Evolutionary conservation across 2,329 filamentous ascomycete species (phyloP).

Genomic region (Venturia carpophila): DNA sequence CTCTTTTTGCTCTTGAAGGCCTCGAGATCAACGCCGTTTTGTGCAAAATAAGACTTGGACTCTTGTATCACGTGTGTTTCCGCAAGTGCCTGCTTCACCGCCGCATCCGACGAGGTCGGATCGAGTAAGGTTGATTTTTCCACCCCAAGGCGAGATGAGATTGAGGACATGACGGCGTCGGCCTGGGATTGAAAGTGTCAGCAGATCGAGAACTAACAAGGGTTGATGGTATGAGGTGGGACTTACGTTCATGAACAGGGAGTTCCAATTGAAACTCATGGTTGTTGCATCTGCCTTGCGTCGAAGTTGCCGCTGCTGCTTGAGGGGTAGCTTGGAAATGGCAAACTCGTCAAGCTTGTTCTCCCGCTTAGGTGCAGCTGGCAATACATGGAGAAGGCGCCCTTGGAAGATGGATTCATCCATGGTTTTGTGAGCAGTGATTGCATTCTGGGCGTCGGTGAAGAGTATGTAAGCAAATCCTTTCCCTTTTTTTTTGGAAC

Average conservation of each 20-base stretch:
- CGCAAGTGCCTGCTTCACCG: conserved; percentile 91
- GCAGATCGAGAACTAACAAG: conserved; percentile 25
- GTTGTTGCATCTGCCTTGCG: conserved; percentile 73
- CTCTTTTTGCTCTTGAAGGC: conserved; percentile 80
- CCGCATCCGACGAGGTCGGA: conserved; percentile 89
- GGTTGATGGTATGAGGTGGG: conserved; percentile 39
- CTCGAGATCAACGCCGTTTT: conserved; percentile 84
- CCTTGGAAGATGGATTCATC: conserved; percentile 90
- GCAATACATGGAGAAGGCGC: conserved; percentile 81
- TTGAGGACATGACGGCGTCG: conserved; percentile 85
- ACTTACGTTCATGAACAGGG: conserved; percentile 79
- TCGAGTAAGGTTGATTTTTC: conserved; percentile 88
- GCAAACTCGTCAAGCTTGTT: conserved; percentile 78
- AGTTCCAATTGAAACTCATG: conserved; percentile 91
- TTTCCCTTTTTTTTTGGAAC: conserved; percentile 64
- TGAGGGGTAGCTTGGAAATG: conserved; percentile 83
- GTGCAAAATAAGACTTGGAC: conserved; percentile 82
- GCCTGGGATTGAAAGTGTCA: conserved; percentile 23
- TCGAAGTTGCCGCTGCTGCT: conserved; percentile 87
- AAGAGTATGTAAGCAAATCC: conserved; percentile 87
- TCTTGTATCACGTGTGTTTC: conserved; percentile 96
- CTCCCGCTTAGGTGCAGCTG: conserved; percentile 73
- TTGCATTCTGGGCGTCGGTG: conserved; percentile 60
- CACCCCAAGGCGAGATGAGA: conserved; percentile 78
- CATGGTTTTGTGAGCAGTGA: conserved; percentile 67